Evolutionary conservation across 352 stramenopile genomes (phyloP).

Genomic region (Globisporangium megalacanthum): DNA sequence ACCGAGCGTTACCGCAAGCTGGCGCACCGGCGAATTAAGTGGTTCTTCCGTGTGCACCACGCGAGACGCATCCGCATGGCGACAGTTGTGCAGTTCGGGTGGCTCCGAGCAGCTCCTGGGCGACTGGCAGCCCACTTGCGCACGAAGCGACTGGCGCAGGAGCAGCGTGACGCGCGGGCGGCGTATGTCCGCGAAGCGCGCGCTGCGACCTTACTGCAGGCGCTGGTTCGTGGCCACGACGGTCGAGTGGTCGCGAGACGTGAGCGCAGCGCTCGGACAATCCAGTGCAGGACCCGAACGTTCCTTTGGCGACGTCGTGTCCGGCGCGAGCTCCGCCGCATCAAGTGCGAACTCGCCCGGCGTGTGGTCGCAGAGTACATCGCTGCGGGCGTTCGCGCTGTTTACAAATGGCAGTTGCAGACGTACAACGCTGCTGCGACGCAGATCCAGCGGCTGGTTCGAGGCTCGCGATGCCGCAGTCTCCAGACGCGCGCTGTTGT

Average conservation of each 20-base stretch:
- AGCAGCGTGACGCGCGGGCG: conserved; percentile 9
- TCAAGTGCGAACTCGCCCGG: conserved; percentile 24
- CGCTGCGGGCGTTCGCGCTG: conserved; percentile 9
- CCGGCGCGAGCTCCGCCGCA: conserved; percentile 25
- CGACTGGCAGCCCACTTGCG: conserved; percentile 44
- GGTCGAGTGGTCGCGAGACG: conserved; percentile 26
- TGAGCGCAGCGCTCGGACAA: conserved; percentile 38
- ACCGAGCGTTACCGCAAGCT: conserved; percentile 30
- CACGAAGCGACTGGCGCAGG: conserved; percentile 11
- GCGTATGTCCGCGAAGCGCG: conserved; percentile 22
- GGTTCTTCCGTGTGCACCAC: conserved; percentile 63
- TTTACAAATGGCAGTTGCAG: conserved; percentile 27
- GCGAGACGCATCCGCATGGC: conserved; percentile 29
- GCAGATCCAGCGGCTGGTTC: conserved; percentile 51
- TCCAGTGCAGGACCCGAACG: conserved; percentile 33
- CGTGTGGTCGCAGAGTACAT: conserved; percentile 22
- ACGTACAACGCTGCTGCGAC: conserved; percentile 35
- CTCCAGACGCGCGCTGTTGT: conserved; percentile 30
- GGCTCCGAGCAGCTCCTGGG: conserved; percentile 43
- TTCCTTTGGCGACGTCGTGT: conserved; percentile 38
- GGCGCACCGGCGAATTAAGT: conserved; percentile 73
- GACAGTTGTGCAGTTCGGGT: conserved; percentile 63
- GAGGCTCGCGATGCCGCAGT: conserved; percentile 33
- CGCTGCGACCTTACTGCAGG: conserved; percentile 45
- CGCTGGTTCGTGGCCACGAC: conserved; percentile 40